Percentiles rank a stretch among this genome's conserved stretches.
Conservation (phyloP, 2,329 filamentous ascomycete species). For the Lecanicillium sp. region DNA sequence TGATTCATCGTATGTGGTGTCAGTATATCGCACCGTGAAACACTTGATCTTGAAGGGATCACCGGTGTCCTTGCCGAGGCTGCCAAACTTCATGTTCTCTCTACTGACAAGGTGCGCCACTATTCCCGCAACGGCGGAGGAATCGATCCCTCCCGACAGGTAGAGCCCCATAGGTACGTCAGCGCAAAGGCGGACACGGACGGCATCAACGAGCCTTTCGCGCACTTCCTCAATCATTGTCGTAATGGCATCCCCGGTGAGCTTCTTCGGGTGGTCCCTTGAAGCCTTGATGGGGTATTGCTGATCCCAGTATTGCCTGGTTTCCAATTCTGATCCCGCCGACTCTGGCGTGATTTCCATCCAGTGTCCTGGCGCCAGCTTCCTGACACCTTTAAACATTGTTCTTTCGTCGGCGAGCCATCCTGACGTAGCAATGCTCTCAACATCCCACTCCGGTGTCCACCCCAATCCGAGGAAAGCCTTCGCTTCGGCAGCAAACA, state of each 20-base stretch:
- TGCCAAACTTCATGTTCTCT: conserved; percentile 37
- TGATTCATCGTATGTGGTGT: not conserved
- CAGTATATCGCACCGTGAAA: not conserved
- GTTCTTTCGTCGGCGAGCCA: conserved; percentile 38
- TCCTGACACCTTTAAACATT: conserved; percentile 38
- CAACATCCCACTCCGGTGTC: conserved; percentile 45
- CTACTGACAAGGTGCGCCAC: conserved; percentile 40
- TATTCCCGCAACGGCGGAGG: conserved; percentile 48
- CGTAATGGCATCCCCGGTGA: conserved; percentile 30
- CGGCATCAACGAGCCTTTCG: conserved; percentile 39
- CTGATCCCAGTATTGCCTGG: conserved; percentile 44
- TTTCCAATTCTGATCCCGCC: conserved; percentile 19
- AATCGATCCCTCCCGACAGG: conserved; percentile 50
- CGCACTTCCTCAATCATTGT: conserved; percentile 44
- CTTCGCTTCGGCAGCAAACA: conserved; percentile 47
- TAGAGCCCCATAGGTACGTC: conserved; percentile 53
- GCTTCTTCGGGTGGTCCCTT: conserved; percentile 23
- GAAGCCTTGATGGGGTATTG: conserved; percentile 23
- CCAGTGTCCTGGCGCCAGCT: conserved; percentile 36
- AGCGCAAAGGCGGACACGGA: conserved; percentile 43
- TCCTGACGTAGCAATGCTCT: conserved; percentile 32
- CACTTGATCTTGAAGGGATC: not conserved
- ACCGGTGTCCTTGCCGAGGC: conserved; percentile 8
- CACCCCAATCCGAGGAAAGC: conserved; percentile 43
- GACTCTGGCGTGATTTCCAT: conserved; percentile 27